Conservation (phyloP, 2,329 filamentous ascomycete species). For the Aspergillus puulaauensis region DNA sequence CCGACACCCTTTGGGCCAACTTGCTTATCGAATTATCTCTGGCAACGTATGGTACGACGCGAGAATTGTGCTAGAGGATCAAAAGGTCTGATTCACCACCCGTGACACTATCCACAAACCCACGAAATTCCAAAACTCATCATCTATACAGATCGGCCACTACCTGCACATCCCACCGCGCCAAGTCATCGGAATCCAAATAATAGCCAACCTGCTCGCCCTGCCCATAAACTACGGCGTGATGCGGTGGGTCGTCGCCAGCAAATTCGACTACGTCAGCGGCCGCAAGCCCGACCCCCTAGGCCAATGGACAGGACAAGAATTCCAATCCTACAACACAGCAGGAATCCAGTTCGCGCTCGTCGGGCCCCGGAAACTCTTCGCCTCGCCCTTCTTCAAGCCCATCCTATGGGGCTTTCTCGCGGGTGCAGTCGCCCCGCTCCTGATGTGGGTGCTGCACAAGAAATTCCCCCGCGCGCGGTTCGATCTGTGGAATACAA, state of each 20-base stretch:
- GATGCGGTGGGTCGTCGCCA: constrained; percentile 59
- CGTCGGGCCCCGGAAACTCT: constrained; percentile 42
- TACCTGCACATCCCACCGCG: constrained; percentile 63
- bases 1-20: constrained; percentile 59
- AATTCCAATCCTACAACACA: constrained; percentile 52
- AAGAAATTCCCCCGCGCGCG: constrained; percentile 54
- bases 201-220: constrained; percentile 59
- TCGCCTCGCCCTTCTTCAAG: constrained; percentile 27
- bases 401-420: constrained; percentile 34
- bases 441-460: constrained; percentile 51
- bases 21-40: constrained; percentile 58
- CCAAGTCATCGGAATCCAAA: constrained; percentile 60
- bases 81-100: constrained; percentile 39
- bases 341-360: constrained; percentile 62
- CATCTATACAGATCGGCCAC: constrained; percentile 50
- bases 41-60: constrained; percentile 63
- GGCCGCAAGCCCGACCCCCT: constrained; percentile 54
- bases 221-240: constrained; percentile 63
- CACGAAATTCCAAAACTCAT: neutral
- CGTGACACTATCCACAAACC: neutral
- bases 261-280: constrained; percentile 56
- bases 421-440: constrained; percentile 29
- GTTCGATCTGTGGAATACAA: constrained; percentile 60
- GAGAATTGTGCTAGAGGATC: constrained; percentile 60
- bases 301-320: constrained; percentile 63